Conservation (phyloP, 2,329 filamentous ascomycete genomes). For the Colletotrichum sp. region DNA sequence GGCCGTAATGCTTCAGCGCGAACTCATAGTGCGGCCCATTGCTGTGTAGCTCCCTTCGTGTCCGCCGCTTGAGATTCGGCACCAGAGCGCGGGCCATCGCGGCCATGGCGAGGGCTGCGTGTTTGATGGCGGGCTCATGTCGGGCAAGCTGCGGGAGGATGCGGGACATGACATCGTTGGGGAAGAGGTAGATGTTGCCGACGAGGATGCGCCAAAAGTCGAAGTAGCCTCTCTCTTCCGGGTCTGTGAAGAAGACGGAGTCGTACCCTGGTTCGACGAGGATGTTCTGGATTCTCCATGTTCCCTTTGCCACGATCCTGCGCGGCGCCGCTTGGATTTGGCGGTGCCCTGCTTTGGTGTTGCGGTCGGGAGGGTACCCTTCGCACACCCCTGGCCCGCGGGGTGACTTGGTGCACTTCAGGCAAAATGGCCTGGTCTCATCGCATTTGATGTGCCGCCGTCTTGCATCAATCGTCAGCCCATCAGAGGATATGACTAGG, state of each 20-base stretch:
- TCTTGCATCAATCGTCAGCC: neutral
- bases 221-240: conserved; percentile 41
- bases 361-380: conserved; percentile 9
- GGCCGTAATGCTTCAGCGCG: conserved; percentile 43
- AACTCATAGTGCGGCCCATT: conserved; percentile 35
- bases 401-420: conserved; percentile 46
- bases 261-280: conserved; percentile 38
- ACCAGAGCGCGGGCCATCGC: conserved; percentile 34
- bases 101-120: conserved; percentile 24
- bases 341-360: neutral
- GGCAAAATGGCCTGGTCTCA: conserved; percentile 44
- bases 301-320: neutral
- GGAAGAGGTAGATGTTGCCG: conserved; percentile 32
- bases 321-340: neutral
- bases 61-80: conserved; percentile 26
- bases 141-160: conserved; percentile 43
- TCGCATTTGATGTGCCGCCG: conserved; percentile 47
- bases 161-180: conserved; percentile 38
- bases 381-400: conserved; percentile 41
- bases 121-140: conserved; percentile 40
- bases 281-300: conserved; percentile 13
- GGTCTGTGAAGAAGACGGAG: conserved; percentile 36
- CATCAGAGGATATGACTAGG: neutral
- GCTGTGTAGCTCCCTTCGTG: neutral
- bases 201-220: conserved; percentile 41